phyloP scores from a whole-genome alignment of 495 filamentous ascomycete species.

The Penicillium manginii region DNA sequence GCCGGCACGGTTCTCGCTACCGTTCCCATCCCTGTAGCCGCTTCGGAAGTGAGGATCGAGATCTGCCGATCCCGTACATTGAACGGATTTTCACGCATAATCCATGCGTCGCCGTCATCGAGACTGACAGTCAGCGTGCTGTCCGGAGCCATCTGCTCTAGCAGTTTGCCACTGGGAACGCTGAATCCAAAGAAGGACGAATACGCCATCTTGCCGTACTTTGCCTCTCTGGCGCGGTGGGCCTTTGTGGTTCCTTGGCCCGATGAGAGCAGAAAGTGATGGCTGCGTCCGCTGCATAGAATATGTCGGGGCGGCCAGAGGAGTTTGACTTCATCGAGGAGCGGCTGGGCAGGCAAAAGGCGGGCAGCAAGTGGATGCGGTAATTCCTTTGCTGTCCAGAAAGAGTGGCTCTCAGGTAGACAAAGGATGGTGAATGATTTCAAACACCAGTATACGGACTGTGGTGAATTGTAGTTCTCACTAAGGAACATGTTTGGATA shows the following conservation, averaged over 20 bases:
- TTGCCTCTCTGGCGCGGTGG: constrained; percentile 7
- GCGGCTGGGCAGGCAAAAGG: constrained; percentile 2
- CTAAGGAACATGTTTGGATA: constrained; percentile 71
- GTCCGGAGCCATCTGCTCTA: constrained; percentile 6
- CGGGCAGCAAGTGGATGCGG: background rate
- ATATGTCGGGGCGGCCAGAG: constrained; percentile 8
- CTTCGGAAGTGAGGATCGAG: background rate
- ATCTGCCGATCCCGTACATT: constrained; percentile 2
- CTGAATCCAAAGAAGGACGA: constrained; percentile 11
- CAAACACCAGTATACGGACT: constrained; percentile 11
- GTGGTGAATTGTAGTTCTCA: background rate
- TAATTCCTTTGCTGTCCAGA: constrained; percentile 12
- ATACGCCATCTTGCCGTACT: constrained; percentile 10
- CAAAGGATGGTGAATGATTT: constrained; percentile 3
- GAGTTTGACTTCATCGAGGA: constrained; percentile 6
- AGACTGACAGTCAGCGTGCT: constrained; percentile 6
- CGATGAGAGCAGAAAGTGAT: constrained; percentile 7
- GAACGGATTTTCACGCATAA: constrained; percentile 4
- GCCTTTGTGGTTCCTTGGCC: constrained; percentile 1
- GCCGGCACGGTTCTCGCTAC: constrained; percentile 1
- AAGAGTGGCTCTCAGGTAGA: constrained; percentile 7
- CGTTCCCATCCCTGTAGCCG: background rate
- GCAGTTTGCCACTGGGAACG: constrained; percentile 1
- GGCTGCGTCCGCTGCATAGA: constrained; percentile 7
- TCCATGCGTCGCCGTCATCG: constrained; percentile 7